Evolutionary conservation across 1,284 basidiomycete species (phyloP), one percentile per base, ranked within the genome.

Genomic region (Naganishia sp.): DNA sequence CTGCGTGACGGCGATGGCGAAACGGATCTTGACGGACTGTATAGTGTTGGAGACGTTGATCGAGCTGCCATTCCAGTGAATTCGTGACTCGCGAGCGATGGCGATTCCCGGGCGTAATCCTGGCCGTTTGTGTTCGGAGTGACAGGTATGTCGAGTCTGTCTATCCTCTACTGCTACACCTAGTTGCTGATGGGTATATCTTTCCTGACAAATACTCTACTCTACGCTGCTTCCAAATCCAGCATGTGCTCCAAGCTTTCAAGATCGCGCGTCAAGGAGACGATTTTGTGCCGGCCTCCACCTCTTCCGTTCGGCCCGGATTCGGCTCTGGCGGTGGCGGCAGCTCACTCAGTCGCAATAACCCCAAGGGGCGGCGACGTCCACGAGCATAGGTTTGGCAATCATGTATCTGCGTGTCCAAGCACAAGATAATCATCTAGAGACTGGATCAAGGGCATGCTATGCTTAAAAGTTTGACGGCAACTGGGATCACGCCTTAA

Each of bases 21-120:
- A 3, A 54, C 52, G 11, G 52, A 54, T 54, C 52, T 35, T 18
- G 52, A 54, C 5, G 52, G 52, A 13, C 6, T 21, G 52, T 54
- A 54, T 39, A 54, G 32, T 21, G 52, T 54, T 54, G 52, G 52
- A n/a, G 52, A 54, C 21, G 52, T 35, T 17, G 52, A 54, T 21
- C 52, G 52, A 41, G 35, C 52, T 39, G 35, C 35, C 52, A 54
- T 54, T 1, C 1, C 49, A 25, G 23, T 28, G 49, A 13, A 25
- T 21, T 10, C 6, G 45, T 21, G 15, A 21, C 21, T 21, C 45
- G 4, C 15, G 45, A 21, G 4, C 17, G 5, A 17, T 18, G 45
- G 45, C 15, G 6, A 46, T 17, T 46, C 15, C 6, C 17, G 15
- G 4, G 21, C 45, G 15, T 13, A 6, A 21, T 21, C 17, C 15